Conservation (phyloP, 2,329 filamentous ascomycete genomes). For the Sporothrix pallida region DNA sequence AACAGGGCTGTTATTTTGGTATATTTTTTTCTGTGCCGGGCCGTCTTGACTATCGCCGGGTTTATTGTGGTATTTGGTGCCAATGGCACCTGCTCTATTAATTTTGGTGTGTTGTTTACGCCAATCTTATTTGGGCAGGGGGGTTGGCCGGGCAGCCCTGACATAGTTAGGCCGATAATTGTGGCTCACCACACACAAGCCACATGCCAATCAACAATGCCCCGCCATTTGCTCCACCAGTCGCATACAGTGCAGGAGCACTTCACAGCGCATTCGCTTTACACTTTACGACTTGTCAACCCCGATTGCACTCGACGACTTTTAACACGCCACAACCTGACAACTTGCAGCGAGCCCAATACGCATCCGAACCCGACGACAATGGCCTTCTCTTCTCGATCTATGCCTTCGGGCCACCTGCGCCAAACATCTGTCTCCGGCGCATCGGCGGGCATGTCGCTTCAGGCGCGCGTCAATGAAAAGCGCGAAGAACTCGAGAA, state of each 20-base stretch:
- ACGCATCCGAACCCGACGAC: not conserved
- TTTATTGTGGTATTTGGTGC: conserved; percentile 23
- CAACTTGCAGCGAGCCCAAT: not conserved
- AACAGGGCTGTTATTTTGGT: conserved; percentile 1
- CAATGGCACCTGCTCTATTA: conserved; percentile 29
- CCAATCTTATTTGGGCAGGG: conserved; percentile 30
- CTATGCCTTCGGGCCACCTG: conserved; percentile 67
- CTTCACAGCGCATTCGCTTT: not conserved
- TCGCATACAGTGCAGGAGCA: not conserved
- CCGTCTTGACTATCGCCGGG: conserved; percentile 7
- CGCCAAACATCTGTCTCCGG: conserved; percentile 64
- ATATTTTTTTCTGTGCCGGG: conserved; percentile 17
- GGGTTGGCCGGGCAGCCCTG: conserved; percentile 39
- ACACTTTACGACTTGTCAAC: no score
- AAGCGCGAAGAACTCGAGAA: conserved; percentile 84
- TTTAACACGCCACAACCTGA: conserved; percentile 9
- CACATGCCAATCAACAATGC: conserved; percentile 33
- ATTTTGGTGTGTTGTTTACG: conserved; percentile 37
- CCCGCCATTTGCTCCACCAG: conserved; percentile 23
- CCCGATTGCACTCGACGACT: not conserved
- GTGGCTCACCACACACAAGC: conserved; percentile 34
- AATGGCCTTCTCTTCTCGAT: conserved; percentile 39
- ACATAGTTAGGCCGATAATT: conserved; percentile 16
- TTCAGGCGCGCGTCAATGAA: conserved; percentile 79
- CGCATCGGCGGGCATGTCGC: conserved; percentile 63